Evolutionary conservation across 2,329 filamentous ascomycete genomes (phyloP).

Genomic region (Exophiala alcalophila): DNA sequence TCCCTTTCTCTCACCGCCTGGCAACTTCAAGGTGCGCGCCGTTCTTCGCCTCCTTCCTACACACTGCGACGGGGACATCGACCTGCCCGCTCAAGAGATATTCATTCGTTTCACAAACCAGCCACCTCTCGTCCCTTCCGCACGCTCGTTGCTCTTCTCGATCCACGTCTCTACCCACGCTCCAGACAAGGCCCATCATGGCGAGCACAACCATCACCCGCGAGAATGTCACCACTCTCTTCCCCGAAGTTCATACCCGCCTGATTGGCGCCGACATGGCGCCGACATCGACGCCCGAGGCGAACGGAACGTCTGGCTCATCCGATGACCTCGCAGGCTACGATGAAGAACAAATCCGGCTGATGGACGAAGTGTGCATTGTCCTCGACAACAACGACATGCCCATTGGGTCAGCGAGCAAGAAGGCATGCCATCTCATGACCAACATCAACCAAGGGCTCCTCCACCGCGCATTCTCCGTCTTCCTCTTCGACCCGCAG

Average conservation of each 20-base stretch:
- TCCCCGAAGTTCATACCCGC: conserved; percentile 71
- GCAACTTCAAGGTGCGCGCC: too few relatives aligned
- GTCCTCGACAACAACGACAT: conserved; percentile 88
- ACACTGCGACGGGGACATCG: neutral
- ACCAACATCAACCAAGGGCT: conserved; percentile 96
- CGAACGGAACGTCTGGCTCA: conserved; percentile 31
- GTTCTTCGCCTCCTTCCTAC: neutral
- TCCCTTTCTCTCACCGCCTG: neutral
- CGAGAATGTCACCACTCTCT: conserved; percentile 79
- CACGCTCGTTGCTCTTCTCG: conserved; percentile 5
- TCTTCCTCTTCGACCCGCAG: conserved; percentile 88
- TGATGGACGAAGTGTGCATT: conserved; percentile 99
- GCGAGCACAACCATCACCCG: conserved; percentile 63
- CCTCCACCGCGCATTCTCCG: conserved; percentile 94
- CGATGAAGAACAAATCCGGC: conserved; percentile 92
- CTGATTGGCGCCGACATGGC: conserved; percentile 50
- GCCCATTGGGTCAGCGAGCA: conserved; percentile 93
- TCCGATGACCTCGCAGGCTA: conserved; percentile 74
- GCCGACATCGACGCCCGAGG: conserved; percentile 57
- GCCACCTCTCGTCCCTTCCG: neutral
- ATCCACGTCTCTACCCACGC: too few relatives aligned
- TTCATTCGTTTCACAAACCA: too few relatives aligned
- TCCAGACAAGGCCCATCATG: conserved; percentile 25
- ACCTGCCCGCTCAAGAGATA: too few relatives aligned
- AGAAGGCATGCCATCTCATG: conserved; percentile 99